These are phyloP conservation scores for Byssochlamys sp. DNA, from an alignment of 2,329 filamentous ascomycete species.

Conservation along the genomic window DNA sequence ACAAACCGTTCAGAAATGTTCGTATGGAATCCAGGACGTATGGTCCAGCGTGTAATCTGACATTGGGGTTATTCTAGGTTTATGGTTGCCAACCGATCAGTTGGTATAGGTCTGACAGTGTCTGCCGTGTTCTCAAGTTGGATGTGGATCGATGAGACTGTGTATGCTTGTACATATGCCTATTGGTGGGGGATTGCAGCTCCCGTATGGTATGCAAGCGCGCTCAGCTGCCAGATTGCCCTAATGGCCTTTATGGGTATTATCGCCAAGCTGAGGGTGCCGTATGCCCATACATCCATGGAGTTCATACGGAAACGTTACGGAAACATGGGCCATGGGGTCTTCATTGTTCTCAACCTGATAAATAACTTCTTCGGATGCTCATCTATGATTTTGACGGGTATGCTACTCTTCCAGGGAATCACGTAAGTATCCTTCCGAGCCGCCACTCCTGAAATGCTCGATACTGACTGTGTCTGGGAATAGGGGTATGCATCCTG, in stretches of 20 bases:
- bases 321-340: background rate
- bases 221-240: background rate
- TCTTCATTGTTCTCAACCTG: background rate
- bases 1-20: background rate
- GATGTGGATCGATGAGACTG: background rate
- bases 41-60: background rate
- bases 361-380: background rate
- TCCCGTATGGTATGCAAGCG: background rate
- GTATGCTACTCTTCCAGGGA: background rate
- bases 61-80: background rate
- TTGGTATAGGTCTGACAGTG: background rate
- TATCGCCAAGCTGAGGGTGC: background rate
- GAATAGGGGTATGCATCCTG: background rate
- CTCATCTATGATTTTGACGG: background rate
- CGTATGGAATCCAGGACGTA: background rate
- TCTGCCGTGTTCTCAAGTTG: background rate
- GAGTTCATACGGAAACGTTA: background rate
- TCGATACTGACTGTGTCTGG: background rate
- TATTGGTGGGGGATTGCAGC: background rate
- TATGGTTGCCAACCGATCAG: background rate
- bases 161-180: background rate
- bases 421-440: background rate
- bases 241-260: background rate
- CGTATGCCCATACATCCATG: background rate
- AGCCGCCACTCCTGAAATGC: no score